Percentiles rank a stretch among this genome's conserved stretches.
phyloP scores from a whole-genome alignment of 371 early-diverging fungal genomes.

The Mortierella polycephala region DNA sequence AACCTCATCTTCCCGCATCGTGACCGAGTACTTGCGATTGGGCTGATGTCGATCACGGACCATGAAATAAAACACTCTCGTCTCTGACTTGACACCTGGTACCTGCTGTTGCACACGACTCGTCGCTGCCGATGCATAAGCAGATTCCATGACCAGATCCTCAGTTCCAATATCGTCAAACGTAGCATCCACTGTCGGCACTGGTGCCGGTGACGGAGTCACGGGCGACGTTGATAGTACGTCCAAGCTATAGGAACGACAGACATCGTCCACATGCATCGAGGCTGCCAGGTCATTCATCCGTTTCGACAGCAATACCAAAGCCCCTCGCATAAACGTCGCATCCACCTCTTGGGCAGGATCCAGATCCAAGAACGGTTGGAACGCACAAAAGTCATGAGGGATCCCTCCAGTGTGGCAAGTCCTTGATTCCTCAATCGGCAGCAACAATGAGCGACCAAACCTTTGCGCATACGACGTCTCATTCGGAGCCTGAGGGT shows the following conservation, averaged over 20 bases:
- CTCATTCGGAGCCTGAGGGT: conserved; percentile 22
- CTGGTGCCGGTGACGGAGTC: conserved; percentile 4
- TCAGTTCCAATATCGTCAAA: conserved; percentile 45
- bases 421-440: conserved; percentile 30
- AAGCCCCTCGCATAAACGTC: conserved; percentile 25
- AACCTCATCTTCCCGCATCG: conserved; percentile 44
- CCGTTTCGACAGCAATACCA: conserved; percentile 27
- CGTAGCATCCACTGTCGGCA: conserved; percentile 1
- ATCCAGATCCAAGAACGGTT: conserved; percentile 41
- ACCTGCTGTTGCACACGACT: conserved; percentile 5
- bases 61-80: conserved; percentile 42
- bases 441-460: conserved; percentile 39
- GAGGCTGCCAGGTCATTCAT: conserved; percentile 34
- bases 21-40: conserved; percentile 37
- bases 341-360: conserved; percentile 28
- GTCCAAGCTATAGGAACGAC: conserved; percentile 9
- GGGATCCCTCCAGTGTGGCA: conserved; percentile 43
- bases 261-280: conserved; percentile 37
- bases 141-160: conserved; percentile 50
- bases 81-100: not conserved
- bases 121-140: conserved; percentile 23
- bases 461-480: conserved; percentile 48
- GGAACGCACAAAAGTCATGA: conserved; percentile 50
- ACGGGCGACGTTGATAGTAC: not conserved
- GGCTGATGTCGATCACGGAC: conserved; percentile 29